phyloP scores from a whole-genome alignment of 257 asterid genomes.

The Gardenia jasminoides region DNA sequence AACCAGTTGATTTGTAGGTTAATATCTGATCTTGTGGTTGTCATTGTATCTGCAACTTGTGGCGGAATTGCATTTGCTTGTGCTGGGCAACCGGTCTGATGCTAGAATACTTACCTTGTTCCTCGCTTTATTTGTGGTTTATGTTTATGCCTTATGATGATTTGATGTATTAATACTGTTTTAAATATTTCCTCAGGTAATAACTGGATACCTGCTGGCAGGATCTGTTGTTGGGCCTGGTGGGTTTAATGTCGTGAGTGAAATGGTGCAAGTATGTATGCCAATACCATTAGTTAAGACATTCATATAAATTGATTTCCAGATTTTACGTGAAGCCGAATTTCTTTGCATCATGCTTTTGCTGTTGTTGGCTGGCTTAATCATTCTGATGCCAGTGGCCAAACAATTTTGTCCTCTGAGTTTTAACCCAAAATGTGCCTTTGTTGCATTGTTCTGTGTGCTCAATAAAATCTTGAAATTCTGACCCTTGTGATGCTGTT shows the following conservation, averaged over 20 bases:
- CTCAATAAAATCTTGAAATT: not conserved
- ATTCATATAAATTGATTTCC: not conserved
- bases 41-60: slow-evolving; percentile 97
- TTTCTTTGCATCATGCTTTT: not conserved
- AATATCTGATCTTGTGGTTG: slow-evolving; percentile 96
- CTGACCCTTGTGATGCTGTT: not conserved
- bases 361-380: not conserved
- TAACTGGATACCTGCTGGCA: slow-evolving; percentile 95
- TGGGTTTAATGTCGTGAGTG: slow-evolving; percentile 89
- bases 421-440: not conserved
- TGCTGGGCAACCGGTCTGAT: slow-evolving; percentile 97
- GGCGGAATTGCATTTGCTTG: slow-evolving; percentile 99
- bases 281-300: not conserved
- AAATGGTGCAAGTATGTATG: slow-evolving; percentile 92
- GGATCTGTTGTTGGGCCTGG: slow-evolving; percentile 99
- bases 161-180: slow-evolving; percentile 17
- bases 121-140: not conserved
- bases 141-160: slow-evolving; percentile 13
- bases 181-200: slow-evolving; percentile 55
- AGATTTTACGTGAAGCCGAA: not conserved
- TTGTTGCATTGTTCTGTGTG: not conserved
- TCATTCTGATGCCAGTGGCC: not conserved
- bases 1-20: slow-evolving; percentile 53
- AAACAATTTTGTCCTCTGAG: not conserved
- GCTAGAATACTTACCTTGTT: slow-evolving; percentile 26